Evolutionary conservation across 106 monocot species (phyloP), one percentile per base, ranked within the genome.

Genomic region (Acanthochlamys bracteata): DNA sequence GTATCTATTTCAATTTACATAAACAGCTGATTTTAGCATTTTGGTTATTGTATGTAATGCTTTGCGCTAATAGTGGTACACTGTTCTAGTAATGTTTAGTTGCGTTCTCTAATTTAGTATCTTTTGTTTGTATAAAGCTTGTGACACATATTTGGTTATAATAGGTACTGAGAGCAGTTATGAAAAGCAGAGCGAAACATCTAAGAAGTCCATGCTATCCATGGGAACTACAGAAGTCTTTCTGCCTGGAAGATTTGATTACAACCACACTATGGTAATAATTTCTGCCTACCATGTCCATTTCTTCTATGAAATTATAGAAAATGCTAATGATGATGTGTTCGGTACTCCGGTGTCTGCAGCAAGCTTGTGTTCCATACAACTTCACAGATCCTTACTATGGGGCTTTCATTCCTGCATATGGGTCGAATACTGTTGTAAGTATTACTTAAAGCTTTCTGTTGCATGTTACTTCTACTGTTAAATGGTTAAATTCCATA

Each of bases 231-330:
- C 83, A 51, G 86, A 84, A 61, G 56, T 64, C 47, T 75, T 75
- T 22, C 63, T 71, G 11, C 40, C 69, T 59, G 68, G 58, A 25
- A 84, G 77, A 62, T 7, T 74, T 17, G 86, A 92, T 61, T 81
- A 73, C 51, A 70, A 24, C 71, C 81, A 75, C 55, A 71, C 90
- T 60, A 25, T 81, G 76, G 92, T 92, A 86, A 79, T 74, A 69
- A 49, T 2, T 12, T 17, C 49, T 49, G 3, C 10, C 17, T 9
- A 17, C 49, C 3, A 10, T 2, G 10, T 49, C 17, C 49, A 49
- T 49, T 12, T 49, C 49, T 12, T 49, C 17, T 10, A 49, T 49
- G 49, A 12, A 49, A 49, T 2, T 14, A 45, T 45, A 9, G 49
- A 2, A 49, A 33, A 33, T 6, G 33, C 33, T 33, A 1, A 1